A percentile compares a stretch with the other conserved stretches of the same genome.
Conservation (phyloP, 1,284 basidiomycete species). For the Apiotrichum sp. region DNA sequence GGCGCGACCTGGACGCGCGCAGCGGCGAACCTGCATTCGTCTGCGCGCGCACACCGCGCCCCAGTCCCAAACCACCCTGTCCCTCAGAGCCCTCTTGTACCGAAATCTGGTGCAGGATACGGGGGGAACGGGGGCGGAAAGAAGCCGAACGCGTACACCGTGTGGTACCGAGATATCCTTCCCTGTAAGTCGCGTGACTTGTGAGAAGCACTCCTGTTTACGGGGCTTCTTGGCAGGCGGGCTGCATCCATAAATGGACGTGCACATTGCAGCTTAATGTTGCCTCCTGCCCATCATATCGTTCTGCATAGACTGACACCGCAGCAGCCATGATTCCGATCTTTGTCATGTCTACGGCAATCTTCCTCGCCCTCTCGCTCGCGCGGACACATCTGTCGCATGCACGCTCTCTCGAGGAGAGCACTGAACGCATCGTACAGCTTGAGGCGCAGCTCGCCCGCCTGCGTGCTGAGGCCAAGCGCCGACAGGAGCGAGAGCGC, state of each 20-base stretch:
- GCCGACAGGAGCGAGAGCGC: slow-evolving; percentile 29
- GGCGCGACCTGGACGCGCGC: no score
- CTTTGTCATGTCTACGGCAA: slow-evolving; percentile 41
- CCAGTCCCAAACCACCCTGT: slow-evolving; percentile 4
- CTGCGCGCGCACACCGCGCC: neutral
- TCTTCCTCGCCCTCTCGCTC: slow-evolving; percentile 42
- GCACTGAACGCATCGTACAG: slow-evolving; percentile 29
- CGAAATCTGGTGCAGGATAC: neutral
- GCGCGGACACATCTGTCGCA: slow-evolving; percentile 39
- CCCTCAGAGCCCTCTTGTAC: slow-evolving; percentile 13
- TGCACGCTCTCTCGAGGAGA: slow-evolving; percentile 34
- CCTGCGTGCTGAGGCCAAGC: slow-evolving; percentile 23
- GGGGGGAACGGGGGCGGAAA: neutral
- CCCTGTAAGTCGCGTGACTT: slow-evolving; percentile 25
- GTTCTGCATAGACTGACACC: neutral
- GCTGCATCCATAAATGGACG: neutral
- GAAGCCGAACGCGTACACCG: slow-evolving; percentile 22
- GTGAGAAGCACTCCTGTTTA: no score
- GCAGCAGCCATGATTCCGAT: slow-evolving; percentile 45
- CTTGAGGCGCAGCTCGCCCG: slow-evolving; percentile 38
- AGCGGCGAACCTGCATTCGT: neutral
- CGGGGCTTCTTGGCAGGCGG: no score
- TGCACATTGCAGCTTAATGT: neutral
- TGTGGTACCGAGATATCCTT: slow-evolving; percentile 43
- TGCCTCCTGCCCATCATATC: neutral